Base-by-base conservation (phyloP, 768 basidiomycete species). In the Chalciporus pseudorubinellus region DNA sequence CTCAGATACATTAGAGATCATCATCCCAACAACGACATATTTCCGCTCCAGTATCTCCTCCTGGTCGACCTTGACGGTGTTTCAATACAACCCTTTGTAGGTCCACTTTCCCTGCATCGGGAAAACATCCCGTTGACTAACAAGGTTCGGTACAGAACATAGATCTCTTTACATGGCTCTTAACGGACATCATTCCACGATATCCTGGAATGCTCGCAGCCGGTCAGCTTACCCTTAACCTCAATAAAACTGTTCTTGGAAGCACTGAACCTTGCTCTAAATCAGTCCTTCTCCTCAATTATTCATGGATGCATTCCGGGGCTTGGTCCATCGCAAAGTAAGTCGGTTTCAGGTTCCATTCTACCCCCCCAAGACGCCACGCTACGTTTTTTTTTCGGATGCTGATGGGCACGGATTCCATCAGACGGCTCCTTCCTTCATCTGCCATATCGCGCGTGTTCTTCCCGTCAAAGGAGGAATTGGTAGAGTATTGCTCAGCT, bases 201-300 rank as follows among this genome's bases (percentile, higher is more conserved):
- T 89, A 82, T 70, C 85, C 89, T 46, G 88, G 87, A 48, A 80
- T 90, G 81, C 70, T 90, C 26, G 86, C 81, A 31, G 86, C 84
- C 65, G 84, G 87, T 84, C 41, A 56, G 50, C 57, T 7, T 16
- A 16, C 34, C 34, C 14, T n/a, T 36, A 5, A n/a, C 6, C 34
- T 16, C 10, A 2, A 36, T 36, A 5, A 16, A 16, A 6, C 34
- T 16, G 10, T 36, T 16, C n/a, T 6, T 16, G 33, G 3, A 34
- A 44, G 40, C 46, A 38, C 43, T 33, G 41, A 39, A 51, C 44
- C 38, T 29, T 24, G 8, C n/a, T 33, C 41, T 38, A 41, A 26
- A 40, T 19, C 59, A 86, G 88, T 83, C 7, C 84, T 89, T 59
- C 69, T 89, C 56, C 71, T 87, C 29, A 89, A 89, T 67, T 84